Base-by-base conservation (phyloP, 1,284 basidiomycete genomes). In the Austroboletus novae-zelandiae region DNA sequence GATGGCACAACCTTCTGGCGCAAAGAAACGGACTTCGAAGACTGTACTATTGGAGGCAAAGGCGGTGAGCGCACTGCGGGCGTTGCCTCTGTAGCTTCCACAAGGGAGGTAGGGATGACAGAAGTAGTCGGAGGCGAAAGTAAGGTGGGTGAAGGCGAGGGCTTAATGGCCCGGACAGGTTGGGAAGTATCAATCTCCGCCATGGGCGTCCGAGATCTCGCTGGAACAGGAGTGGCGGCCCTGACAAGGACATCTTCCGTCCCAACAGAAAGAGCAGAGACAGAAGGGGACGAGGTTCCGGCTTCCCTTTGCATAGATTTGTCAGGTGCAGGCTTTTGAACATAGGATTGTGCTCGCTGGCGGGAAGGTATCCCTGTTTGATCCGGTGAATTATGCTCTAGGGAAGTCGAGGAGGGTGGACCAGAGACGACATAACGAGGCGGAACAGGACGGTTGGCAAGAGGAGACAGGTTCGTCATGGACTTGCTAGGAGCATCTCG, bases 381-480 rank as follows among this genome's bases (percentile, higher is more conserved):
- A 29, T 65, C 66, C 13, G 37, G 48, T n/a, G 56, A 61, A 44
- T 53, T 46, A 45, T 49, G 63, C 20, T 70, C 66, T 13, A 74
- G 75, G n/a, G 75, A 74, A 10, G 74, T 69, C 10, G 75, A 73
- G 13, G 76, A 75, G 5, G 66, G 51, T 31, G 62, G 43, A 14
- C 51, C 51, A 45, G 61, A 52, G 20, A 48, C 41, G 14, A 57
- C 68, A 55, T 70, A 67, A 36, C 79, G 79, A 47, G 81, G 81
- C 30, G 79, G 81, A 40, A 81, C 68, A 10, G 81, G 81, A 32
- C 71, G 70, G 57, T 81, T 83, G 9, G 78, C 80, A 45, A 82
- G 70, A 34, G 74, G 69, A 5, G 75, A 71, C 32, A 78, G 53
- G 48, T 74, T 78, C 13, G 67, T 71, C 53, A 65, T 65, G 6